Evolutionary conservation across 192 early-diverging fungal genomes (phyloP).

Genomic region (Coemansia sp.): DNA sequence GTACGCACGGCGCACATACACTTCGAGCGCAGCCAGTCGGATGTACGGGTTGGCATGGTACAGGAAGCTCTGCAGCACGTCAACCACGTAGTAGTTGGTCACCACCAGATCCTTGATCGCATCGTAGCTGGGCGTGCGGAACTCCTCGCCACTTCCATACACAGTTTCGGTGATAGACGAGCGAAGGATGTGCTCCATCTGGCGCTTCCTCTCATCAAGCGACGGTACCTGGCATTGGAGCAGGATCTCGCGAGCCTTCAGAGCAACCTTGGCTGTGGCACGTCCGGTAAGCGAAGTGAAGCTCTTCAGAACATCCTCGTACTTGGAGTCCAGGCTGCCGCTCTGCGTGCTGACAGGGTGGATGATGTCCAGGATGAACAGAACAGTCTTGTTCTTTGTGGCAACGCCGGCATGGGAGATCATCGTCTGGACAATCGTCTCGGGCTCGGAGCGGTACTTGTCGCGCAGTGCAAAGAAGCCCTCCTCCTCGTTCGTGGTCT

Average conservation of each 20-base stretch:
- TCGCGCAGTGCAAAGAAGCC: slow-evolving; percentile 85
- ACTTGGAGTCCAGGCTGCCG: slow-evolving; percentile 69
- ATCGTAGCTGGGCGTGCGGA: slow-evolving; percentile 73
- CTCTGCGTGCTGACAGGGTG: slow-evolving; percentile 61
- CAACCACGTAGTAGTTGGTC: slow-evolving; percentile 93
- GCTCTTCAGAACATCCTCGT: slow-evolving; percentile 72
- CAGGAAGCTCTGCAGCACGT: slow-evolving; percentile 92
- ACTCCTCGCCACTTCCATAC: slow-evolving; percentile 71
- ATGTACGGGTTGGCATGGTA: slow-evolving; percentile 80
- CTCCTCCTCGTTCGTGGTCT: slow-evolving; percentile 74
- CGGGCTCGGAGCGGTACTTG: slow-evolving; percentile 76
- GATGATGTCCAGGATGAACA: slow-evolving; percentile 79
- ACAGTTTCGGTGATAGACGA: slow-evolving; percentile 73
- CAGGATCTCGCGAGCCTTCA: slow-evolving; percentile 93
- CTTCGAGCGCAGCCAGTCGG: slow-evolving; percentile 86
- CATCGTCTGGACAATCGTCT: slow-evolving; percentile 66
- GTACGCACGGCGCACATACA: slow-evolving; percentile 96
- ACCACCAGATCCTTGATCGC: slow-evolving; percentile 83
- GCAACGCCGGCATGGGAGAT: slow-evolving; percentile 84
- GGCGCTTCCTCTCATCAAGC: slow-evolving; percentile 79
- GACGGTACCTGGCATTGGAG: slow-evolving; percentile 92
- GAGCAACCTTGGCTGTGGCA: slow-evolving; percentile 80
- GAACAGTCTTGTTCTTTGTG: slow-evolving; percentile 73
- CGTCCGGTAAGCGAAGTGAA: slow-evolving; percentile 77
- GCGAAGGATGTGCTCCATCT: slow-evolving; percentile 83